These are phyloP conservation scores for Protea cynaroides DNA, from an alignment of 164 flowering plant genomes.

Conservation along the genomic window DNA sequence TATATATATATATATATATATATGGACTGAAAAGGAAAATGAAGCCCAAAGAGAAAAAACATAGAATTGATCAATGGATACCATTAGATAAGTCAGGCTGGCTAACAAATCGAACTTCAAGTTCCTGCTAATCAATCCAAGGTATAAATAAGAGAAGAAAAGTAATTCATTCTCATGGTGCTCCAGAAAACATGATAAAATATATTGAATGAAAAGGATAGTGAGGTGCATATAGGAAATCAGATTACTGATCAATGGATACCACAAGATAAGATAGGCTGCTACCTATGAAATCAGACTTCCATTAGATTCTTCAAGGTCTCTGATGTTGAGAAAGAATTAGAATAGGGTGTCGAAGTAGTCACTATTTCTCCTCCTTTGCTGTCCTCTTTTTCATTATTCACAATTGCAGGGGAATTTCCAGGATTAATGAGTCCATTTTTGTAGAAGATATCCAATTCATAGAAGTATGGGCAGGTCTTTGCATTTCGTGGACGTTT, in stretches of 20 bases:
- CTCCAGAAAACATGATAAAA: constrained; percentile 1
- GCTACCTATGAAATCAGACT: background rate
- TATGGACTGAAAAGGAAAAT: no score
- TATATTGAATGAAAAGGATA: background rate
- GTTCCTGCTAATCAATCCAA: background rate
- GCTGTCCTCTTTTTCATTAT: constrained; percentile 2
- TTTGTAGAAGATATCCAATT: constrained; percentile 30
- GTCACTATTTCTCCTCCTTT: background rate
- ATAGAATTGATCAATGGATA: no score
- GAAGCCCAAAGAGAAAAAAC: no score
- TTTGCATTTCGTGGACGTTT: constrained; percentile 24
- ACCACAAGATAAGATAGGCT: background rate
- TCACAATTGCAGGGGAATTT: constrained; percentile 5
- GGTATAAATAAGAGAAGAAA: background rate
- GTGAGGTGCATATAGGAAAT: constrained; percentile 1
- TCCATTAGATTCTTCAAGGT: constrained; percentile 1
- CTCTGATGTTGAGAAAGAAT: constrained; percentile 1
- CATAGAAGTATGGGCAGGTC: constrained; percentile 39
- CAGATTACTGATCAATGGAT: constrained; percentile 2
- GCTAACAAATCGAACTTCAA: no score
- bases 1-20: no score
- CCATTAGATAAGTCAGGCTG: no score
- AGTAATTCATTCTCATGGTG: background rate
- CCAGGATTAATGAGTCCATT: constrained; percentile 20
- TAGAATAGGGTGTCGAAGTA: background rate